Evolutionary conservation across 2,329 filamentous ascomycete species (phyloP).

Genomic region (Xylaria digitata): DNA sequence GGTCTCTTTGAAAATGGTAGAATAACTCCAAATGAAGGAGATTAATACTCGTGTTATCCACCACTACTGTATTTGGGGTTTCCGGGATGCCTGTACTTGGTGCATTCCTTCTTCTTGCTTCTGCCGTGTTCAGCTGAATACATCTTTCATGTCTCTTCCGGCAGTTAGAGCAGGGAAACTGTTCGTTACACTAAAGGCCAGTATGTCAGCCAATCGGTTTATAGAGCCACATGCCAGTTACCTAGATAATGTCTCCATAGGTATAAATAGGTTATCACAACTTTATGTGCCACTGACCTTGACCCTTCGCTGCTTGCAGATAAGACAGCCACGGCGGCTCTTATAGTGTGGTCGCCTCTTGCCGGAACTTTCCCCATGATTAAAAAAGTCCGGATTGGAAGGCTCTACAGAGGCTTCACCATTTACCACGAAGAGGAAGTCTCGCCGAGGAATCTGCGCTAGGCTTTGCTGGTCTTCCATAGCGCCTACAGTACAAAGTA

Average conservation of each 20-base stretch:
- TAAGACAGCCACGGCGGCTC: conserved; percentile 30
- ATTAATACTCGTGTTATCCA: conserved; percentile 13
- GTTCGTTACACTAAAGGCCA: conserved; percentile 22
- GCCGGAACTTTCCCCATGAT: background rate
- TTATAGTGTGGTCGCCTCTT: conserved; percentile 25
- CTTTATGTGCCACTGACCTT: conserved; percentile 23
- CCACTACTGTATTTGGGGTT: background rate
- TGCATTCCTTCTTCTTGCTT: background rate
- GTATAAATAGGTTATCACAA: background rate
- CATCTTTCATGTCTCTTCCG: conserved; percentile 25
- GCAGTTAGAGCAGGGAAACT: conserved; percentile 24
- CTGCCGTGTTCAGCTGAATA: conserved; percentile 1
- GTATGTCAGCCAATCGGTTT: conserved; percentile 11
- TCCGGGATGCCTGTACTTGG: background rate
- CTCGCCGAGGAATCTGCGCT: background rate
- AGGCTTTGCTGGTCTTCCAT: conserved; percentile 2
- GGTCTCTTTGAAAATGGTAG: conserved; percentile 27
- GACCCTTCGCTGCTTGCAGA: conserved; percentile 27
- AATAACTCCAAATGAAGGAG: conserved; percentile 31
- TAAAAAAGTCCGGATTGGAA: background rate
- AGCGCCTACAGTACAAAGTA: too few relatives aligned
- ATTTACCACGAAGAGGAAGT: conserved; percentile 20
- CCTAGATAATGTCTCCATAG: background rate
- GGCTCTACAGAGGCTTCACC: background rate
- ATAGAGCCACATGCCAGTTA: background rate